Percentiles rank a stretch among this genome's conserved stretches.
Evolutionary conservation across 768 basidiomycete species (phyloP).

Genomic region (Boletus sp.): DNA sequence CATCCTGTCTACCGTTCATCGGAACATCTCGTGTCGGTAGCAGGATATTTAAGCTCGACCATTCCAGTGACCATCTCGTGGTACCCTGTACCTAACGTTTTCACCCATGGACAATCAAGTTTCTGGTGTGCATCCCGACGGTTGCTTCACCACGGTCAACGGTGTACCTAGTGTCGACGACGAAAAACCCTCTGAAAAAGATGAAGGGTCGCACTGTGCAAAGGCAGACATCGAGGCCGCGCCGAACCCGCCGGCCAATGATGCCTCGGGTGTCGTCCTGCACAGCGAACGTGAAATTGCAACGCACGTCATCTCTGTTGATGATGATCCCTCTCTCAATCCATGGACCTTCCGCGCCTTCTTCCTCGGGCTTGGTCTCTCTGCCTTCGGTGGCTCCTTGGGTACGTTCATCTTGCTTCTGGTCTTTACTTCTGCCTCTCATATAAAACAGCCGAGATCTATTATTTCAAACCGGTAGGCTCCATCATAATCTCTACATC

Average conservation of each 20-base stretch:
- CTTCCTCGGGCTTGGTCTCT: conserved; percentile 52
- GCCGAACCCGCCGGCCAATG: conserved; percentile 2
- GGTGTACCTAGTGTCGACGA: neutral
- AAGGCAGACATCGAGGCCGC: conserved; percentile 34
- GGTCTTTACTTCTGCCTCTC: neutral
- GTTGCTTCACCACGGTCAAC: neutral
- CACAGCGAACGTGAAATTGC: conserved; percentile 45
- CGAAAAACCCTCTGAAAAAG: conserved; percentile 9
- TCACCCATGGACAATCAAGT: conserved; percentile 4
- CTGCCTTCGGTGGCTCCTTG: conserved; percentile 49
- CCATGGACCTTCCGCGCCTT: conserved; percentile 43
- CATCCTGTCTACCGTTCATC: neutral
- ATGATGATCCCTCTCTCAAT: conserved; percentile 28
- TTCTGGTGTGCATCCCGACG: neutral
- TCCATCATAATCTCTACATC: neutral
- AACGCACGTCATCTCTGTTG: conserved; percentile 43
- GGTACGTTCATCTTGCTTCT: conserved; percentile 27
- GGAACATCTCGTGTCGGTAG: neutral
- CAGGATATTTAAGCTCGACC: conserved; percentile 1
- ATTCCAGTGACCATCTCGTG: neutral
- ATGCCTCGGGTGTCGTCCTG: conserved; percentile 24
- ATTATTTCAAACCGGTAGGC: conserved; percentile 56
- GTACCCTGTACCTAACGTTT: neutral
- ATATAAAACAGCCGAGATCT: conserved; percentile 45
- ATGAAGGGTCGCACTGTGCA: conserved; percentile 14